These are phyloP conservation scores for Salix arbutifolia DNA, from an alignment of 345 rosid genomes.

Conservation along the genomic window DNA sequence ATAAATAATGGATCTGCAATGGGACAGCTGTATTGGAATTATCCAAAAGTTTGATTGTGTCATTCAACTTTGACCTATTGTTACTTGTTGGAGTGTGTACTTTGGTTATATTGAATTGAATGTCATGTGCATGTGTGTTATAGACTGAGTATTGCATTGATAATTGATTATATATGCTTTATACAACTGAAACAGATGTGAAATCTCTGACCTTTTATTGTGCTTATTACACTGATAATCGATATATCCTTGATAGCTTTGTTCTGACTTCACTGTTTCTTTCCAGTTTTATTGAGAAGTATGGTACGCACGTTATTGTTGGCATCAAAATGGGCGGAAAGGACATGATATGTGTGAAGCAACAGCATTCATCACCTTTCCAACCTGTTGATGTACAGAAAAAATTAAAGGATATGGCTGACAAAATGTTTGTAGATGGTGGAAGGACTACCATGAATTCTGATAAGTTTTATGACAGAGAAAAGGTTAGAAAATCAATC, in stretches of 20 bases:
- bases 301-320: conserved; percentile 27
- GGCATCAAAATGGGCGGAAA: conserved; percentile 37
- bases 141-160: not conserved
- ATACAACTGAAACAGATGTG: not conserved
- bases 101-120: too few species aligned
- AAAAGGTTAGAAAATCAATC: conserved; percentile 21
- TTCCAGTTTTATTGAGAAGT: conserved; percentile 31
- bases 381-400: conserved; percentile 25
- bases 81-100: not conserved
- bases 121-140: not conserved
- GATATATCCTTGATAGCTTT: not conserved
- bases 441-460: conserved; percentile 1
- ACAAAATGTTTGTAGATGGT: conserved; percentile 21
- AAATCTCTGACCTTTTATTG: not conserved
- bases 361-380: conserved; percentile 20
- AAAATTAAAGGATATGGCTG: conserved; percentile 26
- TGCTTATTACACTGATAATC: not conserved
- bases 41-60: not conserved
- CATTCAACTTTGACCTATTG: not conserved
- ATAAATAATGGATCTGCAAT: not conserved
- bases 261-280: not conserved
- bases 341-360: conserved; percentile 26
- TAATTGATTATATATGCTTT: not conserved
- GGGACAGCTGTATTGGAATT: not conserved
- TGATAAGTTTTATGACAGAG: conserved; percentile 12